Conservation (phyloP, 768 basidiomycete genomes). For the Heimioporus sp. region DNA sequence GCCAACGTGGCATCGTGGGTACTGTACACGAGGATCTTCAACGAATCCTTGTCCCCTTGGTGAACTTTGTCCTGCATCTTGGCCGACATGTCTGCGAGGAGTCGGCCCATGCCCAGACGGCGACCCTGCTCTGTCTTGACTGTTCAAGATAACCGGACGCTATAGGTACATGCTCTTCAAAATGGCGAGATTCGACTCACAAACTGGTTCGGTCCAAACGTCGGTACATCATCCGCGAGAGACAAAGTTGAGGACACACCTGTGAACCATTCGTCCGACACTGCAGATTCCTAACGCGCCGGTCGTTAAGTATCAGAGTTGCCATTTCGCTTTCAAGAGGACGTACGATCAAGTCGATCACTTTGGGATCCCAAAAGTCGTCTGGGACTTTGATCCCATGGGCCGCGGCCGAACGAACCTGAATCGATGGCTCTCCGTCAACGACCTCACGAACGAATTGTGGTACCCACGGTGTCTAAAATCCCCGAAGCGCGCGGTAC, state of each 20-base stretch:
- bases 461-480: conserved; percentile 58
- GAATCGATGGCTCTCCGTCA: background rate
- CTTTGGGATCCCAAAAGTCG: conserved; percentile 64
- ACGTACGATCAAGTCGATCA: conserved; percentile 58
- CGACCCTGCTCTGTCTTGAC: conserved; percentile 76
- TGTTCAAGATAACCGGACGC: conserved; percentile 26
- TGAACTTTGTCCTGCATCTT: conserved; percentile 62
- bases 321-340: background rate
- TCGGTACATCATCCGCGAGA: background rate
- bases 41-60: conserved; percentile 42
- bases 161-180: background rate
- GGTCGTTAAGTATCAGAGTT: background rate
- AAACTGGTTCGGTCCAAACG: conserved; percentile 17
- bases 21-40: conserved; percentile 66
- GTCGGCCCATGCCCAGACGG: conserved; percentile 72
- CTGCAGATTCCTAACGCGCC: conserved; percentile 57
- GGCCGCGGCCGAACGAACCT: conserved; percentile 68
- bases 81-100: conserved; percentile 60
- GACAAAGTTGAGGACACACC: conserved; percentile 32
- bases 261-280: conserved; percentile 78
- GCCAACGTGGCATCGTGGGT: conserved; percentile 76
- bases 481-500: conserved; percentile 74
- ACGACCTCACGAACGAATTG: background rate
- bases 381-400: conserved; percentile 70
- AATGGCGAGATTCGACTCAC: conserved; percentile 11